Evolutionary conservation across 2,329 filamentous ascomycete genomes (phyloP).

Genomic region (Atkinsonella texensis): DNA sequence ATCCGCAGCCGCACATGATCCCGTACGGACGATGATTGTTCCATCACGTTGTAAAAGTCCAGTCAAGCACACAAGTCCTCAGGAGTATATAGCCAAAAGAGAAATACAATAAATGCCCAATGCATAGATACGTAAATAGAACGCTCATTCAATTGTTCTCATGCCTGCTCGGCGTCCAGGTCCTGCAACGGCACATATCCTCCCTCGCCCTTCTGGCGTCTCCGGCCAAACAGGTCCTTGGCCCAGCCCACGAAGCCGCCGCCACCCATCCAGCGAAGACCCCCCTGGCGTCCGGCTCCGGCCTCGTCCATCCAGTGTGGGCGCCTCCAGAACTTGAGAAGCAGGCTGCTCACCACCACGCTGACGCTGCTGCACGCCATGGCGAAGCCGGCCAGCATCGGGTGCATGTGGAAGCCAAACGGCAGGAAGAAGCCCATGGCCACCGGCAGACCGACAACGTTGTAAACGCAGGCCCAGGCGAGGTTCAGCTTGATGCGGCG

Average conservation of each 20-base stretch:
- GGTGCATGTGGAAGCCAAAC: slow-evolving; percentile 75
- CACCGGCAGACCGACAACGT: slow-evolving; percentile 80
- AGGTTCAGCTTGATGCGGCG: slow-evolving; percentile 87
- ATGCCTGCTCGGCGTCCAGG: slow-evolving; percentile 26
- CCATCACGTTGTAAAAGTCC: background rate
- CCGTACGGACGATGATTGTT: background rate
- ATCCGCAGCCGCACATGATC: too few species aligned
- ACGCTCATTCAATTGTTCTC: background rate
- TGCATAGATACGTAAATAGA: background rate
- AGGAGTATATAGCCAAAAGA: background rate
- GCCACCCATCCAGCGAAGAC: slow-evolving; percentile 29
- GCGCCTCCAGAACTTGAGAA: slow-evolving; percentile 76
- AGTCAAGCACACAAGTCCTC: background rate
- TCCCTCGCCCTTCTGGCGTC: slow-evolving; percentile 32
- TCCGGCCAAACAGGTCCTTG: slow-evolving; percentile 27
- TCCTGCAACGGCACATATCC: slow-evolving; percentile 49
- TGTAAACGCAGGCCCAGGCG: slow-evolving; percentile 87
- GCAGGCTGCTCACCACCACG: slow-evolving; percentile 71
- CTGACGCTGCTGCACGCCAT: slow-evolving; percentile 89
- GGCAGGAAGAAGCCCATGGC: slow-evolving; percentile 95
- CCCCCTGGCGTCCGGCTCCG: slow-evolving; percentile 45
- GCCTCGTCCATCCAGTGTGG: slow-evolving; percentile 78
- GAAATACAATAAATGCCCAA: background rate
- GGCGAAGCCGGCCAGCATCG: slow-evolving; percentile 86
- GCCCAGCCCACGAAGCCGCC: slow-evolving; percentile 30